phyloP scores from a whole-genome alignment of 116 monocot genomes.

The Cymodocea nodosa region DNA sequence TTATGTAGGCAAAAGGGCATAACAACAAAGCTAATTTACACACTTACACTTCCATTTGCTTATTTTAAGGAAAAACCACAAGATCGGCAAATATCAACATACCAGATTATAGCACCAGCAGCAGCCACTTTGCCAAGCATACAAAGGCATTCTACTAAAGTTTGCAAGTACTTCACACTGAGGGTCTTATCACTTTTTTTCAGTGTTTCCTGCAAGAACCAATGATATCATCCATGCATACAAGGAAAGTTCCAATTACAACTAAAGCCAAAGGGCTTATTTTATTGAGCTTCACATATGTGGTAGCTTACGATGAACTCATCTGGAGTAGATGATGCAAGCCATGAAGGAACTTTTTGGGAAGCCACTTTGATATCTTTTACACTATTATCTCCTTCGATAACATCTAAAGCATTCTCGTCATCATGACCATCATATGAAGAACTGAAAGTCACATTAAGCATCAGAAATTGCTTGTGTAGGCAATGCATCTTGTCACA shows the following conservation, averaged over 20 bases:
- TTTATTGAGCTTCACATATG: constrained; percentile 6
- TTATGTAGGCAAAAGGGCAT: too few species aligned
- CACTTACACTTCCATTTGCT: too few species aligned
- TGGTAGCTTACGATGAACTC: constrained; percentile 69
- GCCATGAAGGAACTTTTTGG: constrained; percentile 64
- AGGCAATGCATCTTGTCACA: background rate
- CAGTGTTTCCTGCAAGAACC: constrained; percentile 59
- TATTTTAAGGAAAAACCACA: background rate
- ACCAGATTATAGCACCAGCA: constrained; percentile 96
- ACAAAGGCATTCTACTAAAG: constrained; percentile 89
- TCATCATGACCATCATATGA: constrained; percentile 85
- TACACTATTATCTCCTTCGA: constrained; percentile 31
- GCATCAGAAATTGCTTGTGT: constrained; percentile 1
- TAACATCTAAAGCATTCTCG: constrained; percentile 47
- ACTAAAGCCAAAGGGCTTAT: background rate
- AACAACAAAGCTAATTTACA: too few species aligned
- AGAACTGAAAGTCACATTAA: constrained; percentile 40
- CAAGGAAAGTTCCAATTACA: constrained; percentile 4
- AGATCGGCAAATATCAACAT: constrained; percentile 1
- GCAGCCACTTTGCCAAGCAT: constrained; percentile 99
- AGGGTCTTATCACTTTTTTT: constrained; percentile 65
- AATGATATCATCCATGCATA: constrained; percentile 1
- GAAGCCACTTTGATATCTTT: constrained; percentile 44
- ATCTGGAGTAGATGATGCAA: constrained; percentile 80
- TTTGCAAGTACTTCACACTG: constrained; percentile 67